These are phyloP conservation scores for Arachis stenosperma DNA, from an alignment of 306 rosid genomes.

Conservation along the genomic window DNA sequence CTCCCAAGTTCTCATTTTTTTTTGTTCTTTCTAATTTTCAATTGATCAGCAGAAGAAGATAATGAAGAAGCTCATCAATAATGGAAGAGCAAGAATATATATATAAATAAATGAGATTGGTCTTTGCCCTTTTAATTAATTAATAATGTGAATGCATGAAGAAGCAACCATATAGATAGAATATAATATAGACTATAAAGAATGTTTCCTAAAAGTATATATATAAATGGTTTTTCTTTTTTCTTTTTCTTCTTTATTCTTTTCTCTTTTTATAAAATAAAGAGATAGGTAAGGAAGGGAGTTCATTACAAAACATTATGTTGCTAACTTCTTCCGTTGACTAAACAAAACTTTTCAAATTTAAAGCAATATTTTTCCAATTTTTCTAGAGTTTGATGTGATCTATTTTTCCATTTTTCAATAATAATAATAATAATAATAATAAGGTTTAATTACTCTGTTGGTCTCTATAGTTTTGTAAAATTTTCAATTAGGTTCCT, in stretches of 20 bases:
- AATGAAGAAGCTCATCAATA: not conserved
- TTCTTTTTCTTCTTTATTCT: not conserved
- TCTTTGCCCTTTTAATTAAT: too few relatives aligned
- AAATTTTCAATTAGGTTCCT: too few relatives aligned
- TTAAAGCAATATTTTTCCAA: not conserved
- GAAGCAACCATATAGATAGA: conserved; percentile 2
- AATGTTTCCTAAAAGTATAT: conserved; percentile 41
- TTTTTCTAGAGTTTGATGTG: not conserved
- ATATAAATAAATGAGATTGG: conserved; percentile 10
- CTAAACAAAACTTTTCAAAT: not conserved
- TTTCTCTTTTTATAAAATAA: too few relatives aligned
- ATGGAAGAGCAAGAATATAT: not conserved
- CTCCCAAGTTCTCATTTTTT: conserved; percentile 28
- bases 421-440: too few relatives aligned
- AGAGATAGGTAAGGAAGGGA: not conserved
- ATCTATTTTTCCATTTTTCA: not conserved
- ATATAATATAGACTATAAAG: not conserved
- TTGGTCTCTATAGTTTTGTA: too few relatives aligned
- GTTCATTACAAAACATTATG: not conserved
- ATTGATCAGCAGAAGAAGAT: not conserved
- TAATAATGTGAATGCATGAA: conserved; percentile 31
- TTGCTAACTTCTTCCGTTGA: conserved; percentile 6
- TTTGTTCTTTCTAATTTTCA: too few relatives aligned
- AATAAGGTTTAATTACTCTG: too few relatives aligned
- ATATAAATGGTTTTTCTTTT: not conserved